Base-by-base conservation (phyloP, 83 land plant species). In the Picea engelmannii region DNA sequence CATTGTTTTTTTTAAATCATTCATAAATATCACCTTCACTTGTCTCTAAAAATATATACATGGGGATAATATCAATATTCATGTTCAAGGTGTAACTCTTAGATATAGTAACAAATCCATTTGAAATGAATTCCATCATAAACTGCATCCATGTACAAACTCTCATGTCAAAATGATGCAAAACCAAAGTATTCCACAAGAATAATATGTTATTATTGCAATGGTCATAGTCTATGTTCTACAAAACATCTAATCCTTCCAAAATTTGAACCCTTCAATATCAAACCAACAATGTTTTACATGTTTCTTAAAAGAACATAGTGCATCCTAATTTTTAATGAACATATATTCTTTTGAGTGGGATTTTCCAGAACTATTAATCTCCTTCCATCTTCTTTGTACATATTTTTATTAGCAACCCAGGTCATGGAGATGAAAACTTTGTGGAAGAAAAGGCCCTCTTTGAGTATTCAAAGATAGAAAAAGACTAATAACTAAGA, bases 371-470 rank as follows among this genome's bases (percentile, higher is more conserved):
- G n/a, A n/a, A n/a, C n/a, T n/a, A 52, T n/a, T 78, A 49, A 60
- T 35, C 23, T 52, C 40, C 70, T 58, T 13, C 16, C 5, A 16
- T 73, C 5, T 42, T 44, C 21, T 11, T 20, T 40, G 55, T 44
- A n/a, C 47, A 20, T 12, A 5, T 82, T 79, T 74, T 71, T 21
- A 15, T 75, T 40, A 49, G 80, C 78, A 93, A 90, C 84, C 91
- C 94, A 73, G 84, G 87, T 16, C 80, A 86, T 84, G 95, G 91
- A 61, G 99, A 95, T 83, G 95, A 97, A 78, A 90, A 91, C 78
- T 92, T 96, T 89, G 92, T 97, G 75, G 98, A 92, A 85, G 92
- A 94, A 86, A 97, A 97, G 90, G 92, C 90, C 74, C 93, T 97
- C 8, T 79, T 97, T 67, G 89, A 89, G 70, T 97, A 97, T 80